These are phyloP conservation scores for Eucalyptus marginata DNA, from an alignment of 345 rosid species.

Conservation along the genomic window DNA sequence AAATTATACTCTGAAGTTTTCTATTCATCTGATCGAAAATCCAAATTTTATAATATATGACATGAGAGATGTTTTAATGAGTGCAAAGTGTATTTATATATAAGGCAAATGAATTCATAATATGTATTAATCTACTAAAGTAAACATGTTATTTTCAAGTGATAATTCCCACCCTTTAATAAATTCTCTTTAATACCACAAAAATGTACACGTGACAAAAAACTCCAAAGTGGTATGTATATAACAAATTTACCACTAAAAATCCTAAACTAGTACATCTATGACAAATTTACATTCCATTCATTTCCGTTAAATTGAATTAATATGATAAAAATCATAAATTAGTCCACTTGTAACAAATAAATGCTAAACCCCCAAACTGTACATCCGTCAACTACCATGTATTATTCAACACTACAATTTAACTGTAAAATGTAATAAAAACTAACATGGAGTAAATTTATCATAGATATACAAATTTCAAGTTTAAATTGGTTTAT, in stretches of 20 bases:
- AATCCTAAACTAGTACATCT: neutral
- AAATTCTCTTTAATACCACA: too few relatives aligned
- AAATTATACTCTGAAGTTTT: too few relatives aligned
- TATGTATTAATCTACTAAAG: neutral
- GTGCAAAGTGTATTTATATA: neutral
- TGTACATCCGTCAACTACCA: neutral
- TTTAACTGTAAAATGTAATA: too few relatives aligned
- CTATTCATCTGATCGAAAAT: too few relatives aligned
- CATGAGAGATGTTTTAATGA: neutral
- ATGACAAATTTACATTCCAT: accelerated
- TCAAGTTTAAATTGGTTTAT: too few relatives aligned
- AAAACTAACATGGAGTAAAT: too few relatives aligned
- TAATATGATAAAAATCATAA: too few relatives aligned
- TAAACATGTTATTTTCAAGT: neutral
- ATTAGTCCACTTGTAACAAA: neutral
- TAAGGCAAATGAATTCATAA: neutral
- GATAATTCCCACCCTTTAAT: neutral
- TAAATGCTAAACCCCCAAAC: neutral
- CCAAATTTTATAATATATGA: neutral
- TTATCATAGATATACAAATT: too few relatives aligned
- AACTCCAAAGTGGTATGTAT: neutral
- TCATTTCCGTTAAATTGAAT: too few relatives aligned
- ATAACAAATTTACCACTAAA: too few relatives aligned
- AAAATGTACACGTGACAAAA: too few relatives aligned
- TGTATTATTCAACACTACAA: too few relatives aligned